A percentile compares a stretch with the other conserved stretches of the same genome.
Conservation (phyloP, 1,139 yeast species). For the Hyphopichia pseudoburtonii region DNA sequence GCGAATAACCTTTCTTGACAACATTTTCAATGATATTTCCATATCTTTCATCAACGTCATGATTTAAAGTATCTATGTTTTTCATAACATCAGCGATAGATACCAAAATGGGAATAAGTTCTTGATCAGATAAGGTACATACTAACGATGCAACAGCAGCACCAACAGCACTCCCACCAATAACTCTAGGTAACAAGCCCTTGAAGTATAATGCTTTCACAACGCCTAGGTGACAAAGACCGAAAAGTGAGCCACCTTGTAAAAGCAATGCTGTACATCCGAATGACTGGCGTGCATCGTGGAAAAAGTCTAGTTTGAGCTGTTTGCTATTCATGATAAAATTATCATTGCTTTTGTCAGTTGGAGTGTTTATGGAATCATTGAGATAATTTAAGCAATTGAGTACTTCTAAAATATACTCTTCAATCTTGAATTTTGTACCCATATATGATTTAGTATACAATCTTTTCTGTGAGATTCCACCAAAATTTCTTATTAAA, state of each 20-base stretch:
- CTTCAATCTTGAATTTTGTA: conserved; percentile 84
- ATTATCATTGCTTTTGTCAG: conserved; percentile 28
- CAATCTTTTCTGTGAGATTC: conserved; percentile 75
- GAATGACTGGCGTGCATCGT: conserved; percentile 84
- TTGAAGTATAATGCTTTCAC: conserved; percentile 75
- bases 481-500: conserved; percentile 84
- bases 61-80: conserved; percentile 44
- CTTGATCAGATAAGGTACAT: conserved; percentile 64
- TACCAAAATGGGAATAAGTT: conserved; percentile 49
- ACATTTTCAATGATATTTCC: conserved; percentile 70
- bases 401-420: conserved; percentile 75
- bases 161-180: conserved; percentile 94
- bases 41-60: conserved; percentile 62
- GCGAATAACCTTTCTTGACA: conserved; percentile 74
- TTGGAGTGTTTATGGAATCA: conserved; percentile 31
- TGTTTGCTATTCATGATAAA: conserved; percentile 53
- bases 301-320: conserved; percentile 78
- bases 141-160: conserved; percentile 88
- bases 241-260: conserved; percentile 94
- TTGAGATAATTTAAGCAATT: conserved; percentile 61
- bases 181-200: conserved; percentile 75
- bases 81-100: conserved; percentile 53
- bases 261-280: conserved; percentile 88
- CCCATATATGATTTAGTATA: conserved; percentile 85
- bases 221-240: conserved; percentile 90